Evolutionary conservation across 202 grass and related monocot genomes (phyloP), one percentile per base, ranked within the genome.

Genomic region (Digitaria exilis): DNA sequence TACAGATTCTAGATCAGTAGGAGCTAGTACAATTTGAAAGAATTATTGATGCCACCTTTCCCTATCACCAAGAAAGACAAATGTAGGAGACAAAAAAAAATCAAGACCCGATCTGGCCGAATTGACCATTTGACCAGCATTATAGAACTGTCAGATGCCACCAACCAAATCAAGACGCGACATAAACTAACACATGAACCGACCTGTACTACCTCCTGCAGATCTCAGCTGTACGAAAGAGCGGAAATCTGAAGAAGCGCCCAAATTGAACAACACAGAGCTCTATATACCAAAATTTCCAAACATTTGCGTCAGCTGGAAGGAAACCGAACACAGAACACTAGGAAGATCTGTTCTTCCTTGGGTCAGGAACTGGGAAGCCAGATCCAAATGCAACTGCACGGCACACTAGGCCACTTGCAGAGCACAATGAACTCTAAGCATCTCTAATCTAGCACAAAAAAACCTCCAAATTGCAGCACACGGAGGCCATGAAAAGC

Each of bases 121-220:
- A 87, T 84, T 87, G 84, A 81, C 89, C 70, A 84, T 84, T 84
- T 87, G 84, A 81, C 89, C 70, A 2, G 60, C 84, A 90, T 70
- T 84, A 80, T 87, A 80, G 54, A 83, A 84, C 75, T 72, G 65
- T 22, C 57, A 83, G 57, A 17, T 87, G 25, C 14, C 78, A 73
- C 80, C 85, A 0, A 84, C 80, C 70, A 66, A 81, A 84, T 76
- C 56, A 81, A 64, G 63, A 68, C 3, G 44, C 15, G 10, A 65
- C 70, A 60, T 76, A 65, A 65, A 22, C 61, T 63, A 48, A 69
- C 26, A 37, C 69, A 46, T 64, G 80, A 84, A 45, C 26, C 1
- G 22, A 75, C 62, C 0, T 71, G 56, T 57, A 34, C 32, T 43
- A 16, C 56, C 52, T 42, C 30, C 34, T 65, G 48, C 56, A 84